Conservation (phyloP, 192 early-diverging fungal species). For the Dispira parvispora region DNA sequence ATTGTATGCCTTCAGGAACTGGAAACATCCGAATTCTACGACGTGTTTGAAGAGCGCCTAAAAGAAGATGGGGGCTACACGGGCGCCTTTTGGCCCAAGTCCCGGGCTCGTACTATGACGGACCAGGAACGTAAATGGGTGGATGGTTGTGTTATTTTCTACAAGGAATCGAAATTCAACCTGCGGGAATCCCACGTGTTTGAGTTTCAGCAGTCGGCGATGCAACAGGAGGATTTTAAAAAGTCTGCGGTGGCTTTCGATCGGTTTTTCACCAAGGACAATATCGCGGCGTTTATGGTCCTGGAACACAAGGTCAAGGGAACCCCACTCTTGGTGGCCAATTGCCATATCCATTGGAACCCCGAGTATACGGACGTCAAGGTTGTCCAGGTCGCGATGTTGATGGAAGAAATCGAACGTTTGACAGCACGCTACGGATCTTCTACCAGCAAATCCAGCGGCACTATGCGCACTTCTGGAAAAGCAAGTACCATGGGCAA, state of each 20-base stretch:
- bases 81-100: slow-evolving; percentile 87
- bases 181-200: slow-evolving; percentile 71
- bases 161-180: slow-evolving; percentile 63
- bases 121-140: slow-evolving; percentile 74
- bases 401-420: slow-evolving; percentile 75
- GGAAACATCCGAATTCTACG: slow-evolving; percentile 70
- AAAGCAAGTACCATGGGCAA: slow-evolving; percentile 14
- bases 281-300: slow-evolving; percentile 70
- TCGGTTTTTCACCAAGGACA: slow-evolving; percentile 94
- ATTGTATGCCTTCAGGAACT: slow-evolving; percentile 93
- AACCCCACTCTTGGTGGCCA: slow-evolving; percentile 57
- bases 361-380: slow-evolving; percentile 85
- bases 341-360: slow-evolving; percentile 92
- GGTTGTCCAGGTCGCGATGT: slow-evolving; percentile 84
- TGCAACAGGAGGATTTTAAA: slow-evolving; percentile 72
- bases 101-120: slow-evolving; percentile 82
- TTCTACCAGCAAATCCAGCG: not conserved
- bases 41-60: slow-evolving; percentile 64
- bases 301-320: slow-evolving; percentile 69
- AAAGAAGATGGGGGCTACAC: slow-evolving; percentile 64
- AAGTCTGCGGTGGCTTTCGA: slow-evolving; percentile 90
- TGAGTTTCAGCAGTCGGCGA: slow-evolving; percentile 88
- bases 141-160: slow-evolving; percentile 95
- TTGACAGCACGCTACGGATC: slow-evolving; percentile 29
- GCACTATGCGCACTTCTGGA: not conserved